Base-by-base conservation (phyloP, 2,329 filamentous ascomycete genomes). In the Metarhizium brunneum region DNA sequence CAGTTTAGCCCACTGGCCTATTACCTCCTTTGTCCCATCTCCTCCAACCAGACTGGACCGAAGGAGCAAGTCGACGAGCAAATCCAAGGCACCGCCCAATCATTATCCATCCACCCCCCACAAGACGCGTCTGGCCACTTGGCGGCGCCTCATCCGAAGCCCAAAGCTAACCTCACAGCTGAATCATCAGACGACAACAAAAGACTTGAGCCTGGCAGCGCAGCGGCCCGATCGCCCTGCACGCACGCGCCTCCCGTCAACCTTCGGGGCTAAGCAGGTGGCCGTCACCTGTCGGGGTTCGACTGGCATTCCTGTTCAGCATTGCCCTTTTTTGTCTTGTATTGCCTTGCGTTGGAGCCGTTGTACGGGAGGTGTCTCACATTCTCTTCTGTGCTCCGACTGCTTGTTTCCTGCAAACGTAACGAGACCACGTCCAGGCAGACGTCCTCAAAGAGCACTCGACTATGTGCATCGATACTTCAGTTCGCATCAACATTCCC, bases 401-500 rank as follows among this genome's bases (percentile, higher is more conserved):
- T 29, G n/a, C 11, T 7, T 48, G 45, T 20, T 48, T 48, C 45
- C 14, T 48, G 20, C 8, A 48, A 30, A 30, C 42, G 18, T 20
- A 45, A 20, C n/a, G 16, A 18, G 3, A 45, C 7, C 42, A 45
- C 18, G 14, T 16, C 11, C 14, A 14, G 8, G 38, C 38, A 7
- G 10, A 40, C 25, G 10, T 14, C 53, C 29, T 54, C 50, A 30
- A 10, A 50, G 13, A 54, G 53, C 53, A 54, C 14, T 32, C 52
- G 47, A 59, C 55, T 56, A 61, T 61, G 58, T 42, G 52, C 58
- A 60, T 58, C 57, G 20, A 47, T 47, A 54, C 47, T 48, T 36
- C 57, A 18, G 55, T 40, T 54, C 58, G 56, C 13, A 47, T 56
- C 64, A 67, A 43, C 62, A 55, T 64, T 63, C 52, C 58, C 60